Evolutionary conservation across 1,284 basidiomycete genomes (phyloP).

Genomic region (Sporisorium exsertum): DNA sequence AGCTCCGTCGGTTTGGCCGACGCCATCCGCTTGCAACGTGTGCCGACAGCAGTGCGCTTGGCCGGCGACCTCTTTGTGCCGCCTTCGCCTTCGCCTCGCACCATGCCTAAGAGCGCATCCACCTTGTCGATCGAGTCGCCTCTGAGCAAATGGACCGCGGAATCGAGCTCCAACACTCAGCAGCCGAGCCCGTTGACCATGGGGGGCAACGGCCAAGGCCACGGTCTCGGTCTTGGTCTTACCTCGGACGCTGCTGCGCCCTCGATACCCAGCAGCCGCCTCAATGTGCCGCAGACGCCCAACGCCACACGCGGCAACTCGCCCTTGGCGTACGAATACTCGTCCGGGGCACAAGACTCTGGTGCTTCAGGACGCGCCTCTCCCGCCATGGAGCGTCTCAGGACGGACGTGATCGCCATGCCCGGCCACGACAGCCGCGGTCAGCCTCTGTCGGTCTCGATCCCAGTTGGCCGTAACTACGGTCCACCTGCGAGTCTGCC

Average conservation of each 20-base stretch:
- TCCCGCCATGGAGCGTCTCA: constrained; percentile 39
- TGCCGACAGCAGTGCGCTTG: constrained; percentile 73
- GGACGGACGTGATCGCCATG: constrained; percentile 19
- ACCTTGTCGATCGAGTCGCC: constrained; percentile 43
- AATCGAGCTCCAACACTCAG: constrained; percentile 14
- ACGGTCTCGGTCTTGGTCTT: constrained; percentile 42
- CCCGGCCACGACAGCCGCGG: constrained; percentile 39
- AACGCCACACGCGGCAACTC: constrained; percentile 49
- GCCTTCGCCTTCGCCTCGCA: constrained; percentile 37
- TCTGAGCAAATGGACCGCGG: constrained; percentile 30
- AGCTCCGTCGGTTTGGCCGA: constrained; percentile 56
- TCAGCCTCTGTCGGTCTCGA: constrained; percentile 44
- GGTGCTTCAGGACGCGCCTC: constrained; percentile 44
- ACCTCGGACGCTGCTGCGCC: constrained; percentile 22
- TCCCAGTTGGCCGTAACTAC: constrained; percentile 32
- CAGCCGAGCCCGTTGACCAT: constrained; percentile 16
- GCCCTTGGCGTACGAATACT: constrained; percentile 41
- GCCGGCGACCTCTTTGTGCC: constrained; percentile 71
- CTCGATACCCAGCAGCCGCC: constrained; percentile 23
- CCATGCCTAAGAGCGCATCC: constrained; percentile 45
- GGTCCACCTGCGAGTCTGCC: constrained; percentile 42
- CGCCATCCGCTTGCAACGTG: constrained; percentile 72
- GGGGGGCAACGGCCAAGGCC: constrained; percentile 15
- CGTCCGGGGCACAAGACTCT: constrained; percentile 26
- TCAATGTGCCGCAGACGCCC: constrained; percentile 52